Conservation (phyloP, 106 monocot species). For the Apostasia shenzhenica region DNA sequence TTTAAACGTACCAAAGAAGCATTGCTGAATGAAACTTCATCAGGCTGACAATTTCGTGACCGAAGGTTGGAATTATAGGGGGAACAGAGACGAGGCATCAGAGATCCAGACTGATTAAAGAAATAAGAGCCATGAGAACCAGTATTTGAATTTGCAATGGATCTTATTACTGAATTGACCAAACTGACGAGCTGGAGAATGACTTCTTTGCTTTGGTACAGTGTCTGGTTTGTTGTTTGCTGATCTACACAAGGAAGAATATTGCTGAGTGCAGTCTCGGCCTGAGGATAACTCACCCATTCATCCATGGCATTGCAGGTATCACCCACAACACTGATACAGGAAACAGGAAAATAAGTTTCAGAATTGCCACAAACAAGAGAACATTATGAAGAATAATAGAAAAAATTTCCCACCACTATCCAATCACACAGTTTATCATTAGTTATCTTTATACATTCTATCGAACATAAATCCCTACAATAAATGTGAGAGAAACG, state of each 20-base stretch:
- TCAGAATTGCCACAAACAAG: neutral
- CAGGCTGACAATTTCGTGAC: slow-evolving; percentile 26
- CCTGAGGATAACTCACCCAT: slow-evolving; percentile 72
- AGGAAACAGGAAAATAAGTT: neutral
- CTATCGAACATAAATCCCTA: too few relatives aligned
- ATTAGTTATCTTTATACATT: neutral
- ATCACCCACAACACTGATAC: slow-evolving; percentile 55
- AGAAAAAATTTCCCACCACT: neutral
- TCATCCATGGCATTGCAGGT: slow-evolving; percentile 77
- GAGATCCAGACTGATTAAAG: slow-evolving; percentile 58
- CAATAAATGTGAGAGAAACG: too few relatives aligned
- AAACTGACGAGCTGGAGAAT: slow-evolving; percentile 51
- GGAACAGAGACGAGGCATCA: slow-evolving; percentile 66
- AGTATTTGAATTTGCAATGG: slow-evolving; percentile 36
- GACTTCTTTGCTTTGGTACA: slow-evolving; percentile 78
- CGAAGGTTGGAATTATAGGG: slow-evolving; percentile 56
- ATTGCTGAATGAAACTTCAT: slow-evolving; percentile 55
- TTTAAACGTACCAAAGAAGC: slow-evolving; percentile 47
- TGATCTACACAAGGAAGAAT: slow-evolving; percentile 79
- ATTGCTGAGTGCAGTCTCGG: slow-evolving; percentile 75
- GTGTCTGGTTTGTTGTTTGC: slow-evolving; percentile 49
- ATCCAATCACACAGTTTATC: neutral
- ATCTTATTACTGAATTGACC: slow-evolving; percentile 52
- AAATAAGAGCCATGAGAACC: slow-evolving; percentile 10
- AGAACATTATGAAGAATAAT: too few relatives aligned